Evolutionary conservation across 495 filamentous ascomycete species (phyloP).

Genomic region (Elasticomyces elasticus): DNA sequence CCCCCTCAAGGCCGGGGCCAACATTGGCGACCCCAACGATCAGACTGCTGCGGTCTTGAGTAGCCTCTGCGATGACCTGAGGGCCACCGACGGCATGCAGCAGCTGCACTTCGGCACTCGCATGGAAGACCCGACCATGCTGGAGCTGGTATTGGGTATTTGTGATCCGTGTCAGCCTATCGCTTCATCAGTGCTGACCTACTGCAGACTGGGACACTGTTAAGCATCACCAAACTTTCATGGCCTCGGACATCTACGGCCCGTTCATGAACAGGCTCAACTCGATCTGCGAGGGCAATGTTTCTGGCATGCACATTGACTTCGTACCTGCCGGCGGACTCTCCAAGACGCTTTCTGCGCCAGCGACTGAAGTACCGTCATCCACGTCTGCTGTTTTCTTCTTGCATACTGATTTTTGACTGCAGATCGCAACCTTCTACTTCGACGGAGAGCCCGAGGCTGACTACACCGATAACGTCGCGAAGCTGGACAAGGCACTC

Average conservation of each 20-base stretch:
- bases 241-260: slow-evolving; percentile 4
- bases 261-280: slow-evolving; percentile 12
- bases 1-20: neutral
- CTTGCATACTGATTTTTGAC: neutral
- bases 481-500: slow-evolving; percentile 4
- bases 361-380: slow-evolving; percentile 9
- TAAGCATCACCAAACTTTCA: slow-evolving; percentile 16
- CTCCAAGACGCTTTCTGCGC: slow-evolving; percentile 8
- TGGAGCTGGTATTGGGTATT: slow-evolving; percentile 16
- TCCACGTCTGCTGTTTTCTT: neutral
- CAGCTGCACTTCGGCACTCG: slow-evolving; percentile 14
- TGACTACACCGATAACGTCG: slow-evolving; percentile 3
- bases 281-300: slow-evolving; percentile 1
- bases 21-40: slow-evolving; percentile 11
- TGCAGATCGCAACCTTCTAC: slow-evolving; percentile 14
- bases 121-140: neutral
- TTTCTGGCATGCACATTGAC: slow-evolving; percentile 8
- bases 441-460: slow-evolving; percentile 16
- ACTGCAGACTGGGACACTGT: slow-evolving; percentile 13
- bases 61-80: slow-evolving; percentile 7
- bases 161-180: too few relatives aligned
- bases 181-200: neutral
- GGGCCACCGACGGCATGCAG: slow-evolving; percentile 14
- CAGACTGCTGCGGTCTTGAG: slow-evolving; percentile 5
- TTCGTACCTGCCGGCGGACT: slow-evolving; percentile 12